These are phyloP conservation scores for Lathyrus tuberosus DNA, from an alignment of 306 rosid genomes.

Conservation along the genomic window DNA sequence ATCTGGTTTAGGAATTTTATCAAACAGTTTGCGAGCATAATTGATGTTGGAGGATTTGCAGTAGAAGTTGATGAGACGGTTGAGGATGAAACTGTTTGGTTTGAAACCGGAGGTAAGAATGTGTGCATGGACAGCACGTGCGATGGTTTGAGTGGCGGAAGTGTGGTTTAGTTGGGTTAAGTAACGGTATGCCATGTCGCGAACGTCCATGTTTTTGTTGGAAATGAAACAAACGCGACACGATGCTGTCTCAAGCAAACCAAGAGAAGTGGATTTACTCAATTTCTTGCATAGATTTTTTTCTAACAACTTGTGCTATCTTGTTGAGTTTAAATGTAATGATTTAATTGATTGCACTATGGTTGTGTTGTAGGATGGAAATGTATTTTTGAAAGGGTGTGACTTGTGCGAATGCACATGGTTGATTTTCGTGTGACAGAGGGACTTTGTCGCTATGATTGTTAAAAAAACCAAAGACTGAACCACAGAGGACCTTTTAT, in stretches of 20 bases:
- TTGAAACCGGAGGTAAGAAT: conserved; percentile 60
- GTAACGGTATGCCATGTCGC: conserved; percentile 49
- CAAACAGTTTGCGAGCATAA: conserved; percentile 62
- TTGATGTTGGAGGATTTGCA: conserved; percentile 56
- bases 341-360: too few relatives aligned
- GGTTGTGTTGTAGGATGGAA: too few relatives aligned
- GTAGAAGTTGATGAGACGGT: conserved; percentile 55
- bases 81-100: conserved; percentile 56
- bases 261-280: background rate
- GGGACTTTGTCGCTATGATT: too few relatives aligned
- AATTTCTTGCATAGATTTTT: too few relatives aligned
- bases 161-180: conserved; percentile 44
- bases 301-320: too few relatives aligned
- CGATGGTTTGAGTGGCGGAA: conserved; percentile 38
- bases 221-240: background rate
- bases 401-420: too few relatives aligned
- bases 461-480: too few relatives aligned
- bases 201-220: conserved; percentile 39
- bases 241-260: background rate
- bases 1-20: conserved; percentile 48
- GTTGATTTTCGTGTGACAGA: too few relatives aligned
- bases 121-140: conserved; percentile 59
- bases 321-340: too few relatives aligned
- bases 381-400: too few relatives aligned
- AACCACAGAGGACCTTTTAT: too few relatives aligned